phyloP scores from a whole-genome alignment of 2,329 filamentous ascomycete species.

The Tolypocladium pustulatum region DNA sequence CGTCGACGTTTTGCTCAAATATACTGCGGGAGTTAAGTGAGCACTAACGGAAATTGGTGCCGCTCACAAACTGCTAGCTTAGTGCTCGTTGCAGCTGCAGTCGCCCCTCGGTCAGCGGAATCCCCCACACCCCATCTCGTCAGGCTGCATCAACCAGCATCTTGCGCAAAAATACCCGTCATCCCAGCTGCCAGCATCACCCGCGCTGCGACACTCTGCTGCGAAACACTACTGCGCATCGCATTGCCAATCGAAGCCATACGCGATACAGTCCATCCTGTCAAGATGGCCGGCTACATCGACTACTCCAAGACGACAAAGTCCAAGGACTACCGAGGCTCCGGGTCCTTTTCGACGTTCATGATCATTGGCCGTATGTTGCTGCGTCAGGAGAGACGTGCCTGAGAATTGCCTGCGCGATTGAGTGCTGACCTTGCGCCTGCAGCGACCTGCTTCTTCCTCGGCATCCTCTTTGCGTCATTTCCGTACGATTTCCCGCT shows the following conservation, averaged over 20 bases:
- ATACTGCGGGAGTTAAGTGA: background rate
- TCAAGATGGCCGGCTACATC: conserved; percentile 27
- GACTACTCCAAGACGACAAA: conserved; percentile 47
- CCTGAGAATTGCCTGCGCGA: background rate
- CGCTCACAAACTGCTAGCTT: background rate
- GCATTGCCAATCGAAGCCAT: background rate
- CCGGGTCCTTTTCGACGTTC: conserved; percentile 82
- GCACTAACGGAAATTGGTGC: background rate
- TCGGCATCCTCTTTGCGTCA: conserved; percentile 91
- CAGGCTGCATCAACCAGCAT: background rate
- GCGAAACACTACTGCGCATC: background rate
- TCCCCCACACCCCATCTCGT: background rate
- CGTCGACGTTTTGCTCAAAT: background rate
- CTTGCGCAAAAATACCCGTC: background rate
- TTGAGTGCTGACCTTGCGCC: background rate
- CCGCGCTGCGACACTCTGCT: background rate
- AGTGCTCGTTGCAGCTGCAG: background rate
- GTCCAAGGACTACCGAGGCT: conserved; percentile 47
- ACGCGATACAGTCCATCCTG: background rate
- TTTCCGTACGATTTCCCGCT: conserved; percentile 95
- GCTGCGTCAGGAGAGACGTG: background rate
- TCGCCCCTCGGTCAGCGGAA: background rate
- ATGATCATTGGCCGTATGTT: conserved; percentile 92
- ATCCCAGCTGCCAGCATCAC: background rate
- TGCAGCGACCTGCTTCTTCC: conserved; percentile 86